Evolutionary conservation across 805 yeast species (phyloP).

Genomic region (Ascoidea asiatica): DNA sequence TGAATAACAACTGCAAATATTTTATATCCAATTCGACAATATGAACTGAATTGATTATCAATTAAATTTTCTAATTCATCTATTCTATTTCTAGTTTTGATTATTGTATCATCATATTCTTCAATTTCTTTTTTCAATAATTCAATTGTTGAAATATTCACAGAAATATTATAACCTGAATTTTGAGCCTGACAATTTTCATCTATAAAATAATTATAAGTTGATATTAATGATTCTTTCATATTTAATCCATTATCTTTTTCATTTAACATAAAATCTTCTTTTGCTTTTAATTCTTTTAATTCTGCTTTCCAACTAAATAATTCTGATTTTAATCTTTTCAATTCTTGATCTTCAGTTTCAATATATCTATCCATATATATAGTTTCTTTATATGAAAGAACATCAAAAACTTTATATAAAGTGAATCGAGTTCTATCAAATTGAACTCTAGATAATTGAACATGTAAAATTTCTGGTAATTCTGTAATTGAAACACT

Average conservation of each 20-base stretch:
- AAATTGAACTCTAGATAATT: constrained; percentile 86
- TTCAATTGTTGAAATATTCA: constrained; percentile 33
- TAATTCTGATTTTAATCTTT: constrained; percentile 40
- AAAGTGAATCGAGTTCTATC: constrained; percentile 63
- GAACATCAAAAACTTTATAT: constrained; percentile 69
- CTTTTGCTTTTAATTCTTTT: constrained; percentile 26
- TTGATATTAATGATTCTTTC: constrained; percentile 38
- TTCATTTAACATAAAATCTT: constrained; percentile 25
- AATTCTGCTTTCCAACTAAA: constrained; percentile 49
- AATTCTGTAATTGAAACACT: constrained; percentile 55
- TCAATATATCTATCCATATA: constrained; percentile 83
- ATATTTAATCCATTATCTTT: constrained; percentile 38
- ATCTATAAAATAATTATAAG: constrained; percentile 41
- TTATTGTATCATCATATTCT: constrained; percentile 31
- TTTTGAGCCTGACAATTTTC: constrained; percentile 13
- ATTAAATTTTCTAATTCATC: constrained; percentile 33
- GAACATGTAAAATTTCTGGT: constrained; percentile 81
- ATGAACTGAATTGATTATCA: constrained; percentile 44
- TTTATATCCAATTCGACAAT: constrained; percentile 58
- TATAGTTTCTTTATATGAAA: constrained; percentile 64
- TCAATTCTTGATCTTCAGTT: constrained; percentile 42
- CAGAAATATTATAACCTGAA: too few species aligned
- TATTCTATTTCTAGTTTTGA: constrained; percentile 26
- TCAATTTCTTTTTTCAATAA: constrained; percentile 20
- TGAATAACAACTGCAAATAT: constrained; percentile 90